A percentile compares a stretch with the other conserved stretches of the same genome.
phyloP scores from a whole-genome alignment of 2,329 filamentous ascomycete species.

The Polytolypa hystricis region DNA sequence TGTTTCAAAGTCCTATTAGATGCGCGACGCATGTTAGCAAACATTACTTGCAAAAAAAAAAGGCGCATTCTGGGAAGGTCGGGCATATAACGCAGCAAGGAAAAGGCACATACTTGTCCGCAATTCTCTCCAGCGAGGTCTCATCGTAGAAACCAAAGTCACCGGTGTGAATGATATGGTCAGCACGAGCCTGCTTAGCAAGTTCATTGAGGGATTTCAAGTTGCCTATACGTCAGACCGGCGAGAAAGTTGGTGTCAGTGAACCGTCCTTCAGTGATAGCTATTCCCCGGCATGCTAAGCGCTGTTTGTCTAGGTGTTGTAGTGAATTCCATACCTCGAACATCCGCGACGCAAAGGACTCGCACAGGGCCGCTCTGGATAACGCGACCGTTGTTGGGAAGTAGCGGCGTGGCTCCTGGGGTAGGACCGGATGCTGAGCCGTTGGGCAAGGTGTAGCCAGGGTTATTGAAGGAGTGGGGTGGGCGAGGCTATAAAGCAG shows the following conservation, averaged over 20 bases:
- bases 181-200: constrained; percentile 83
- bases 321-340: constrained; percentile 28
- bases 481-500: constrained; percentile 33
- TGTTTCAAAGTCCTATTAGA: constrained; percentile 79
- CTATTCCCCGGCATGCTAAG: no score
- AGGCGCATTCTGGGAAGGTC: neutral
- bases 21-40: neutral
- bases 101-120: constrained; percentile 70
- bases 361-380: constrained; percentile 37
- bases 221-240: constrained; percentile 54
- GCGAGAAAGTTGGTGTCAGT: no score
- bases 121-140: constrained; percentile 88
- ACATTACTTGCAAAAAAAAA: neutral
- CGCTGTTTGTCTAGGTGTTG: neutral
- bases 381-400: constrained; percentile 40
- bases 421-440: constrained; percentile 31
- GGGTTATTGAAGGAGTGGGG: constrained; percentile 32
- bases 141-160: constrained; percentile 99
- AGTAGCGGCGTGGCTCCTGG: constrained; percentile 38
- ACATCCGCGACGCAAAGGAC: constrained; percentile 42
- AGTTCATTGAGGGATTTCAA: constrained; percentile 91
- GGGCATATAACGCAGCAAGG: neutral
- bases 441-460: constrained; percentile 37
- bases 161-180: constrained; percentile 97
- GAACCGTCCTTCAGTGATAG: no score